A percentile compares a stretch with the other conserved stretches of the same genome.
These are phyloP conservation scores for Leccinum variabile DNA, from an alignment of 1,284 basidiomycete species.

Conservation along the genomic window DNA sequence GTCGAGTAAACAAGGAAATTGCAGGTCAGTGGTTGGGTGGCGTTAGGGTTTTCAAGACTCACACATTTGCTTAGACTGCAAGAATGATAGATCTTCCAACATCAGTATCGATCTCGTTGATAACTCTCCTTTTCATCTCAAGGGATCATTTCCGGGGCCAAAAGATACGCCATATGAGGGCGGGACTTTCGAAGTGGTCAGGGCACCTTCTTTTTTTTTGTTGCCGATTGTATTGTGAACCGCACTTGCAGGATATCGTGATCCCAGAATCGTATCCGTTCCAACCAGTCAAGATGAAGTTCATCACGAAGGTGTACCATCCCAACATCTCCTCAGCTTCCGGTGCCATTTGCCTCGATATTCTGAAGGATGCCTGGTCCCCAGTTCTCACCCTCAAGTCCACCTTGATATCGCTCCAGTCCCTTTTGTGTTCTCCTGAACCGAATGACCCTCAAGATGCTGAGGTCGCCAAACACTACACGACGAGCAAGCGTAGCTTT, in stretches of 20 bases:
- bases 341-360: conserved; percentile 89
- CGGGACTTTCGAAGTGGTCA: conserved; percentile 88
- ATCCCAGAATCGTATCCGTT: conserved; percentile 96
- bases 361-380: conserved; percentile 90
- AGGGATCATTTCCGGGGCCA: conserved; percentile 89
- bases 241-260: conserved; percentile 75
- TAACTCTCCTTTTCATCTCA: conserved; percentile 84
- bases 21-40: conserved; percentile 53
- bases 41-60: conserved; percentile 1
- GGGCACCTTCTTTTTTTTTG: conserved; percentile 35
- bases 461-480: conserved; percentile 96
- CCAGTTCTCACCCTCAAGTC: conserved; percentile 95
- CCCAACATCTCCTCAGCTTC: conserved; percentile 95
- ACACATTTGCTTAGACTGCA: conserved; percentile 65
- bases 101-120: conserved; percentile 87
- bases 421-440: conserved; percentile 93
- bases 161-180: conserved; percentile 94
- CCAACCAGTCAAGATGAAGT: conserved; percentile 98
- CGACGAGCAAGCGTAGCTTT: conserved; percentile 84
- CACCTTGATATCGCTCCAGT: conserved; percentile 94
- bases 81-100: conserved; percentile 87
- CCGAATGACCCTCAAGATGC: conserved; percentile 98
- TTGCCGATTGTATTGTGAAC: conserved; percentile 10
- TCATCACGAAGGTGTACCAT: conserved; percentile 96
- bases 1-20: conserved; percentile 92